These are phyloP conservation scores for Polysphondylium violaceum DNA, from an alignment of 78 protist species.

Conservation along the genomic window DNA sequence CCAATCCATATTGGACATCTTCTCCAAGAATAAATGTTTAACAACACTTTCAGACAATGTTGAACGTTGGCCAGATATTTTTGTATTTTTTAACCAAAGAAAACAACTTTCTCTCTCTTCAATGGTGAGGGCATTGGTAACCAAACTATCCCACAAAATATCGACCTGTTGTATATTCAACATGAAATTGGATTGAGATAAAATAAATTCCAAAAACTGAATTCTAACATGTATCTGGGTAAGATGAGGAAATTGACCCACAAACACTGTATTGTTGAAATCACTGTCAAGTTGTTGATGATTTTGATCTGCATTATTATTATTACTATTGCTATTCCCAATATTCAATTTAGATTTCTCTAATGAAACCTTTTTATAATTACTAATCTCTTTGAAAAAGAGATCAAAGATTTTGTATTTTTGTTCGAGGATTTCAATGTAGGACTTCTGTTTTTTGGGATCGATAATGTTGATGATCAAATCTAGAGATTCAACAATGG, in stretches of 20 bases:
- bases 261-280: conserved; percentile 17
- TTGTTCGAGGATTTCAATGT: conserved; percentile 28
- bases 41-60: conserved; percentile 59
- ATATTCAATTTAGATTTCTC: background rate
- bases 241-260: conserved; percentile 65
- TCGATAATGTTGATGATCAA: conserved; percentile 48
- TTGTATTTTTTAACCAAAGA: conserved; percentile 60
- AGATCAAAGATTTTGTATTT: conserved; percentile 56
- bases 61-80: conserved; percentile 13
- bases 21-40: conserved; percentile 58
- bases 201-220: conserved; percentile 56
- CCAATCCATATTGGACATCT: conserved; percentile 75
- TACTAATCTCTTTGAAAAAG: conserved; percentile 43
- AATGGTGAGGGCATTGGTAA: conserved; percentile 33
- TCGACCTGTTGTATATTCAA: conserved; percentile 64
- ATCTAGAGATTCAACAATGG: conserved; percentile 25
- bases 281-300: background rate
- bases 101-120: conserved; percentile 70
- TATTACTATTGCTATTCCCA: background rate
- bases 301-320: background rate
- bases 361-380: conserved; percentile 3
- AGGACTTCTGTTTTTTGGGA: conserved; percentile 21
- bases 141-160: conserved; percentile 63
- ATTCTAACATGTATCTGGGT: conserved; percentile 48
- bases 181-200: conserved; percentile 64